Evolutionary conservation across 371 early-diverging fungal genomes (phyloP), one percentile per base, ranked within the genome.

Genomic region (Modicella reniformis): DNA sequence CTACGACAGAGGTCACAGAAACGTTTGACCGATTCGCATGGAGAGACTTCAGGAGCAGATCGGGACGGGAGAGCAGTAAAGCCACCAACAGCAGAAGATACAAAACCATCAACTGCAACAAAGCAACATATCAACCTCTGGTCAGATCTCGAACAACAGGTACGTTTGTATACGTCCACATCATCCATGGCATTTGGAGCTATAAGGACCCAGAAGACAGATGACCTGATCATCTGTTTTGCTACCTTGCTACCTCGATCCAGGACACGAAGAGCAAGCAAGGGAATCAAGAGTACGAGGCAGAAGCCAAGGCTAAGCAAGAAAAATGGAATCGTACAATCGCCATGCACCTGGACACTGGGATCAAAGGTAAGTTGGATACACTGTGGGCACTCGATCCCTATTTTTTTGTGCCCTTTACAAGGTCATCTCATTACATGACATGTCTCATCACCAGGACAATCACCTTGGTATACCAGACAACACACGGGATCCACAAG

Each of bases 261-360:
- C 37, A 70, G 52, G 67, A 65, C 47, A 55, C 55, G 26, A 61
- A 65, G 37, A 65, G 64, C n/a, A 49, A 60, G 26, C 54, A 57
- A 21, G 70, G 69, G 25, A 90, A 89, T 61, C 85, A 84, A 25
- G 91, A 91, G 65, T 66, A 82, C 57, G 85, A 88, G 56, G 85
- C 85, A 5, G 92, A 92, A 59, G 67, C 84, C 51, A 84, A 83
- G 23, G 83, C 59, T 13, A 85, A 88, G 59, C 82, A 89, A 33
- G 83, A 87, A 2, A 87, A 90, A 70, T 81, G 80, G 76, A 84
- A 89, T 21, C 82, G 83, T 51, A 83, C 88, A 37, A 72, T 84
- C 26, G 90, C 91, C 2, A 89, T 89, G 91, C 90, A 91, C 65
- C 81, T 92, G 23, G 90, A 84, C 54, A 80, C 85, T 33, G 81